These are phyloP conservation scores for Eucommia ulmoides DNA, from an alignment of 257 asterid species.

Conservation along the genomic window DNA sequence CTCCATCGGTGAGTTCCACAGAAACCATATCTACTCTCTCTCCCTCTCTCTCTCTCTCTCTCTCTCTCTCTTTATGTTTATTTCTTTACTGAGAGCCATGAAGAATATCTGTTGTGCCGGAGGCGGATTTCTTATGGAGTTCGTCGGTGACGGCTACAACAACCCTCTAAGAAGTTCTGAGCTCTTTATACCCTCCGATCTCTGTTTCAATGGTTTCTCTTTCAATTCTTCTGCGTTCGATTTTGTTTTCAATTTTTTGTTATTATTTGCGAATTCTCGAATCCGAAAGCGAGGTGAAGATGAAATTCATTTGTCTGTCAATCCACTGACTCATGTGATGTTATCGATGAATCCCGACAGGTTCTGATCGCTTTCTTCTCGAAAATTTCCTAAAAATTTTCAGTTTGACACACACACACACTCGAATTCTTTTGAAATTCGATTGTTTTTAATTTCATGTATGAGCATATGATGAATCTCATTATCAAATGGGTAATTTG, in stretches of 20 bases:
- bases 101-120: too few species aligned
- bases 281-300: constrained; percentile 15
- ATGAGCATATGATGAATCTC: constrained; percentile 18
- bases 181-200: neutral
- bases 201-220: neutral
- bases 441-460: too few species aligned
- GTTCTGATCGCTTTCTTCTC: constrained; percentile 20
- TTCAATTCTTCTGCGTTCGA: too few species aligned
- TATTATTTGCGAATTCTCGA: neutral
- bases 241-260: neutral
- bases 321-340: constrained; percentile 21
- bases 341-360: constrained; percentile 23
- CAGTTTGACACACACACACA: too few species aligned
- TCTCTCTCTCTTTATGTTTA: too few species aligned
- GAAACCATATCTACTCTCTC: too few species aligned
- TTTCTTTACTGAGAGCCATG: too few species aligned
- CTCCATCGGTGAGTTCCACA: too few species aligned
- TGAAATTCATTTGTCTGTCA: constrained; percentile 18
- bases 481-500: constrained; percentile 24
- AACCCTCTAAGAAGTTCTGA: constrained; percentile 25
- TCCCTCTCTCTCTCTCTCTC: too few species aligned
- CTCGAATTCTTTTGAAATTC: too few species aligned
- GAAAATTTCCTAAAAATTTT: too few species aligned
- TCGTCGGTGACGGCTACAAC: constrained; percentile 16
- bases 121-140: neutral